Base-by-base conservation (phyloP, 345 rosid genomes). In the Salix dunnii region DNA sequence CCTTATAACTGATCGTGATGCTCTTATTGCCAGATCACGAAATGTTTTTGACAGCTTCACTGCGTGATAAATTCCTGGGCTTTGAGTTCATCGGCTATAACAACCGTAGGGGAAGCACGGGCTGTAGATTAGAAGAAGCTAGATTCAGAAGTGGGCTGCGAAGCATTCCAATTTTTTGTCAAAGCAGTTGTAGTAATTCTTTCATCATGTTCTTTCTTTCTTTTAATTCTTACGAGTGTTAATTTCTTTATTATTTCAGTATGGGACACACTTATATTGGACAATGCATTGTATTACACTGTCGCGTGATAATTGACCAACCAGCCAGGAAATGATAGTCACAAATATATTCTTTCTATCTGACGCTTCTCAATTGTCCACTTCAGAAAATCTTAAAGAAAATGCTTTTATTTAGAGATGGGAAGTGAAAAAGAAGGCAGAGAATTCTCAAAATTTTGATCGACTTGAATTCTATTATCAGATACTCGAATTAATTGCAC, bases 161-260 rank as follows among this genome's bases (percentile, higher is more conserved):
- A 60, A 80, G 74, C 77, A 30, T 69, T 46, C 74, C 42, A 36
- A 33, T 40, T 79, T 72, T 74, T 80, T 48, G 71, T 67, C 71
- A 25, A 60, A n/a, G 84, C 78, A 68, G 70, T 75, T 85, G 86
- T 85, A 82, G 91, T 82, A 74, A 87, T 86, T 86, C 87, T 81
- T 87, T 88, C 86, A 85, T 82, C 88, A 82, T 21, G 67, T 79
- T 83, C 70, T 79, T 80, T 76, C 20, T 27, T 43, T 33, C 16
- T 58, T 55, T 35, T 27, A 36, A 65, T 63, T 62, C 66, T 28
- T 43, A 55, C 25, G 61, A 35, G 76, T 76, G 71, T 67, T 43
- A 48, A 7, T 74, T 42, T 48, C 27, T 17, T 74, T 21, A 46
- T 61, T 40, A 30, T n/a, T 33, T 74, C n/a, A 17, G 38, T 60